These are phyloP conservation scores for Zygoascus ofunaensis DNA, from an alignment of 805 yeast species.

Conservation along the genomic window DNA sequence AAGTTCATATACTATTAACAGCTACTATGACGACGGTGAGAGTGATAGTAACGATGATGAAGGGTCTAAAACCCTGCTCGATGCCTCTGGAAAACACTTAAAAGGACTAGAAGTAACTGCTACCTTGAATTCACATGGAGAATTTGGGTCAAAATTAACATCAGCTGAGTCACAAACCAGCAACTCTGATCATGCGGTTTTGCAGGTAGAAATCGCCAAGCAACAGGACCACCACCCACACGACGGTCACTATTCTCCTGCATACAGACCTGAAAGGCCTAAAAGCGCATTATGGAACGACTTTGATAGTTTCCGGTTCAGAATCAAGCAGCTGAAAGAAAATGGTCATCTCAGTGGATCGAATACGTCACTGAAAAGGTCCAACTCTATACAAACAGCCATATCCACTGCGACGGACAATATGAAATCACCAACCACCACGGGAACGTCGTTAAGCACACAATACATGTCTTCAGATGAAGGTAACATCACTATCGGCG, in stretches of 20 bases:
- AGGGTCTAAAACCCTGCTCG: background rate
- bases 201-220: background rate
- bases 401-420: background rate
- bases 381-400: background rate
- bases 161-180: background rate
- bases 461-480: background rate
- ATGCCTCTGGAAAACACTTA: background rate
- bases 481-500: background rate
- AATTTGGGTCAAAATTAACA: background rate
- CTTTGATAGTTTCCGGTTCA: background rate
- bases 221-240: background rate
- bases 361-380: background rate
- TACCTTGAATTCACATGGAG: background rate
- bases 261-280: background rate
- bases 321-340: background rate
- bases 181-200: background rate
- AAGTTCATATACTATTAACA: background rate
- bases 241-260: no score
- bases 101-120: background rate
- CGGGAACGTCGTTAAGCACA: background rate
- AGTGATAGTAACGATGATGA: background rate
- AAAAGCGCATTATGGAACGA: constrained; percentile 1
- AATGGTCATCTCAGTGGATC: background rate
- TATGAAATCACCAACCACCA: background rate
- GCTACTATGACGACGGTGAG: background rate